These are phyloP conservation scores for Pseudonitzschia delicatissima DNA, from an alignment of 108 stramenopile species.

Conservation along the genomic window DNA sequence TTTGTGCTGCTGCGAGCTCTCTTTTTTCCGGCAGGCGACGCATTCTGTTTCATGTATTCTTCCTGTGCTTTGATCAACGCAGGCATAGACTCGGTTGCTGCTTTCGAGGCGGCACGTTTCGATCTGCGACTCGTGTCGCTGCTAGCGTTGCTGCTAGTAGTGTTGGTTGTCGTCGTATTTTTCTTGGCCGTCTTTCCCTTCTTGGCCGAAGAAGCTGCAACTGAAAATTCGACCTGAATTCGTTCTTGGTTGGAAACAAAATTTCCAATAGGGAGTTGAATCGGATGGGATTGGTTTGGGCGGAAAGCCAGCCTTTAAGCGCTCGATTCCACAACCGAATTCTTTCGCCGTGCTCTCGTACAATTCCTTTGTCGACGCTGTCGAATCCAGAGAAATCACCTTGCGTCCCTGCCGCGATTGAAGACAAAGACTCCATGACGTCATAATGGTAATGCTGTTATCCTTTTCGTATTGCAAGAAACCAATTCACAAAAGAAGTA, in stretches of 20 bases:
- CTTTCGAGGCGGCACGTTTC: constrained; percentile 55
- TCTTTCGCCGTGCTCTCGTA: constrained; percentile 10
- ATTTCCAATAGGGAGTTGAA: constrained; percentile 11
- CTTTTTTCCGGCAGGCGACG: background rate
- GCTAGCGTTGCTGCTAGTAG: background rate
- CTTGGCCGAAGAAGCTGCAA: background rate
- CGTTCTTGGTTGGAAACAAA: constrained; percentile 45
- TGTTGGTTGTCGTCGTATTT: background rate
- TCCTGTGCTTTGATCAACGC: constrained; percentile 67
- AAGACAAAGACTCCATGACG: constrained; percentile 22
- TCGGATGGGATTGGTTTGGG: constrained; percentile 35
- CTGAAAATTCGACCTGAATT: constrained; percentile 44
- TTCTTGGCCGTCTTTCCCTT: constrained; percentile 6
- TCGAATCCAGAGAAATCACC: constrained; percentile 8
- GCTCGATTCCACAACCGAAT: background rate
- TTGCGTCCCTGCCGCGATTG: constrained; percentile 27
- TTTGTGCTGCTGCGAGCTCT: constrained; percentile 6
- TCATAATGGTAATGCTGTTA: background rate
- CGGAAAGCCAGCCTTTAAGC: constrained; percentile 45
- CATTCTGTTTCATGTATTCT: constrained; percentile 25
- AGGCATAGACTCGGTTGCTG: constrained; percentile 52
- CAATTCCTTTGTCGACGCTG: constrained; percentile 20
- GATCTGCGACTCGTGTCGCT: constrained; percentile 17
- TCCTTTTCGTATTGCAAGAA: no score
- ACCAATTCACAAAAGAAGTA: no score